Base-by-base conservation (phyloP, 305 asterid genomes). In the Solanum hybrid region DNA sequence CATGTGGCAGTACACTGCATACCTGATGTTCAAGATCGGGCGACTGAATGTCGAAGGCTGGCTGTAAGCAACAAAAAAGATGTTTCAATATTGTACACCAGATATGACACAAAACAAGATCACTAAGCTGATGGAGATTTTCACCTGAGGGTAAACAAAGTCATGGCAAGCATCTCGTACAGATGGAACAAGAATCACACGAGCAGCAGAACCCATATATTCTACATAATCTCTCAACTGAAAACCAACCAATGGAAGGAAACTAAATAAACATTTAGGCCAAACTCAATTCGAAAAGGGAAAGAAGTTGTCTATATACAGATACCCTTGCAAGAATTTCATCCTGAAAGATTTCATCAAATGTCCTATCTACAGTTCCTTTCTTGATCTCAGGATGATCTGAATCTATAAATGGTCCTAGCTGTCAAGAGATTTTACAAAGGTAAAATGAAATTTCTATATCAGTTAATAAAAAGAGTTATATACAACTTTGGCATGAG, bases 161-260 rank as follows among this genome's bases (percentile, higher is more conserved):
- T 97, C 99, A 87, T 96, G 99, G 94, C 96, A 92, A 51, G 99
- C 98, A 96, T 97, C 99, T 90, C 97, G 94, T 91, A 92, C 89
- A 57, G 99, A 96, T 91, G 99, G 99, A 92, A 96, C 93, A 89
- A 97, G 95, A 90, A 97, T 91, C 94, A 96, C 98, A 5, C 90
- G 94, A 73, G 92, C 98, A 29, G 96, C 22, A 89, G 98, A 93
- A 68, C 99, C 99, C 98, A 97, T 96, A 88, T 92, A 97, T 89
- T 97, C 99, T 27, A 95, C 95, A 91, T 97, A 97, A 92, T 97
- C 99, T 96, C 94, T 97, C 89, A 96, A 96, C 99, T 97, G 90
- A 72, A 93, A 88, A 61, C 75, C 33, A 89, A 7, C 86, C 34
- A 57, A 34, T 24, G 45, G 78, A 89, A 88, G 38, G 88, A 86